Evolutionary conservation across 2,329 filamentous ascomycete species (phyloP), one percentile per base, ranked within the genome.

Genomic region (Colletotrichum higginsianum): DNA sequence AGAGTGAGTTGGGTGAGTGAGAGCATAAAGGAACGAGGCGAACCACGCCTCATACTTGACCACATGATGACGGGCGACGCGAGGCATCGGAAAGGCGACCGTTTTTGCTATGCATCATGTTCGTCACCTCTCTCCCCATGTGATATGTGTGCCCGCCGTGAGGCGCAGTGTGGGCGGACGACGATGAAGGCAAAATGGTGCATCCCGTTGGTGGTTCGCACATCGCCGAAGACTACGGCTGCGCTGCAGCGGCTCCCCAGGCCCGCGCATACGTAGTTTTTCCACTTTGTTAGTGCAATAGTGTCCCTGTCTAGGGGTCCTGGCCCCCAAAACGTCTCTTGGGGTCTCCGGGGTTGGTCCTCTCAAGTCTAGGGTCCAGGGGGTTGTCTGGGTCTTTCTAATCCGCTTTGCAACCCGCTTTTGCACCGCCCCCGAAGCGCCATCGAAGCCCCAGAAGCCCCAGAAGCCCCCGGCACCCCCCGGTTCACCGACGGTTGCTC

Each of bases 31-130:
- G 60, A 42, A 50, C 47, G 21, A 11, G 69, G 69, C 69, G 69
- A 69, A 60, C 69, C 69, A 72, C 18, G 68, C 62, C 55, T 64
- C 69, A 72, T 21, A 68, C 62, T 60, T 64, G 69, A 60, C 44
- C 40, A 63, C 65, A 55, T 38, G 53, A 60, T 50, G 65, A 8
- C 30, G 9, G 64, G 65, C 58, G 69, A 64, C 58, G 65, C 55
- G 65, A 72, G 69, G 52, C 57, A 68, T 55, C 66, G 58, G 44
- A 50, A 63, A 56, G 65, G 58, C 58, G 53, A 35, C 26, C 55
- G 42, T 68, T 47, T 30, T 55, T 63, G 50, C 50, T 56, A 35
- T 58, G 57, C 57, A 71, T 42, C 16, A 40, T 38, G 46, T 61
- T 40, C 16, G 16, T 13, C 47, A 15, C 44, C 18, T 52, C 40